Percentiles rank a stretch among this genome's conserved stretches.
These are phyloP conservation scores for Daphne laureola DNA, from an alignment of 441 rosid species.

Conservation along the genomic window DNA sequence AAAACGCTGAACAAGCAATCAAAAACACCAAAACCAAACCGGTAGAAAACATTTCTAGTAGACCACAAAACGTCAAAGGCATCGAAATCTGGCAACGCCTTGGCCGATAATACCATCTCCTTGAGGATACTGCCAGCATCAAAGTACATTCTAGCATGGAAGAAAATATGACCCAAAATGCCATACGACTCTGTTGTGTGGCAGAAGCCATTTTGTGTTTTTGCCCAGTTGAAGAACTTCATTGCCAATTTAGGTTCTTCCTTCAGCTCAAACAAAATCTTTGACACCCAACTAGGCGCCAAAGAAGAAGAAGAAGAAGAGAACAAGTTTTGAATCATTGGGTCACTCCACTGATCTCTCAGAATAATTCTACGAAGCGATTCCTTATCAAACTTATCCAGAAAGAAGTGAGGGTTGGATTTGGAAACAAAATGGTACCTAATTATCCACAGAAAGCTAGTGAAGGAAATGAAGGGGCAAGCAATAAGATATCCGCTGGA, in stretches of 20 bases:
- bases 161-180: constrained; percentile 50
- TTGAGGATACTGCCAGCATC: constrained; percentile 44
- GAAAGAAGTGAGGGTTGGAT: constrained; percentile 5
- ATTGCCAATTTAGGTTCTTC: constrained; percentile 47
- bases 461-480: constrained; percentile 38
- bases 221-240: constrained; percentile 61
- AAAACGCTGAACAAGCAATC: constrained; percentile 69
- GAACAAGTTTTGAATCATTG: constrained; percentile 22
- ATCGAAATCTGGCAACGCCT: constrained; percentile 26
- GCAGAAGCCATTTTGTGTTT: constrained; percentile 29
- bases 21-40: constrained; percentile 61
- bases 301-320: constrained; percentile 30
- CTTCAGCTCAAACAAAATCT: constrained; percentile 42
- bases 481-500: constrained; percentile 15
- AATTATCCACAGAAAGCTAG: constrained; percentile 40
- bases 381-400: constrained; percentile 22
- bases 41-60: constrained; percentile 43
- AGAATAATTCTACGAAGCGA: constrained; percentile 32
- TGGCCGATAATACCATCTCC: constrained; percentile 35
- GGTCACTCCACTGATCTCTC: constrained; percentile 45
- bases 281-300: constrained; percentile 47
- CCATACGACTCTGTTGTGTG: constrained; percentile 48
- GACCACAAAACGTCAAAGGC: constrained; percentile 63
- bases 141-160: constrained; percentile 45
- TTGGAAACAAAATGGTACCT: constrained; percentile 38